phyloP scores from a whole-genome alignment of 75 land plant species.

The Sequoia sempervirens region DNA sequence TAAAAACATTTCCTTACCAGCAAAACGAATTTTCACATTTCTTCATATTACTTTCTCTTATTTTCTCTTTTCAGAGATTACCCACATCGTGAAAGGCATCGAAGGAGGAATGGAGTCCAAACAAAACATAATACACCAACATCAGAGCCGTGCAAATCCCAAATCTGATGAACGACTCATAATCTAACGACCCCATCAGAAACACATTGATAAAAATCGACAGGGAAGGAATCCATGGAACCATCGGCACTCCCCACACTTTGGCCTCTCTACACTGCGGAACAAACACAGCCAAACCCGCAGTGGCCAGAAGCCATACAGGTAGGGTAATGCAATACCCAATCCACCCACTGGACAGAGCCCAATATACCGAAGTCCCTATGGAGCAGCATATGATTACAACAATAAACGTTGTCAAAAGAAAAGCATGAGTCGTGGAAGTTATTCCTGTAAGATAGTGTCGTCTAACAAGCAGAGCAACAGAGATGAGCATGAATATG shows the following conservation, averaged over 20 bases:
- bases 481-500: constrained; percentile 78
- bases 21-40: too few species aligned
- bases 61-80: background rate
- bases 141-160: constrained; percentile 45
- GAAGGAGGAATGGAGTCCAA: constrained; percentile 73
- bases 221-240: constrained; percentile 62
- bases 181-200: constrained; percentile 52
- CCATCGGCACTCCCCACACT: constrained; percentile 71
- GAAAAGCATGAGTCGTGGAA: background rate
- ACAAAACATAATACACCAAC: constrained; percentile 56
- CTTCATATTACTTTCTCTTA: too few species aligned
- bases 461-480: constrained; percentile 67
- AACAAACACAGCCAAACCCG: constrained; percentile 34
- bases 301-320: constrained; percentile 50
- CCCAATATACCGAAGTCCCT: constrained; percentile 46
- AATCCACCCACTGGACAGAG: constrained; percentile 27
- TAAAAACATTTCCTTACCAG: too few species aligned
- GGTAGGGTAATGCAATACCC: constrained; percentile 32
- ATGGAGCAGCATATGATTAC: constrained; percentile 35
- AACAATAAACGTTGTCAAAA: constrained; percentile 26
- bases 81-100: constrained; percentile 30
- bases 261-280: constrained; percentile 41
- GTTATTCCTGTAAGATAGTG: constrained; percentile 51
- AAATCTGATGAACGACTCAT: constrained; percentile 52
- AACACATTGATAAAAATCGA: constrained; percentile 48